Conservation (phyloP, 257 asterid genomes). For the Jacaranda copaia region DNA sequence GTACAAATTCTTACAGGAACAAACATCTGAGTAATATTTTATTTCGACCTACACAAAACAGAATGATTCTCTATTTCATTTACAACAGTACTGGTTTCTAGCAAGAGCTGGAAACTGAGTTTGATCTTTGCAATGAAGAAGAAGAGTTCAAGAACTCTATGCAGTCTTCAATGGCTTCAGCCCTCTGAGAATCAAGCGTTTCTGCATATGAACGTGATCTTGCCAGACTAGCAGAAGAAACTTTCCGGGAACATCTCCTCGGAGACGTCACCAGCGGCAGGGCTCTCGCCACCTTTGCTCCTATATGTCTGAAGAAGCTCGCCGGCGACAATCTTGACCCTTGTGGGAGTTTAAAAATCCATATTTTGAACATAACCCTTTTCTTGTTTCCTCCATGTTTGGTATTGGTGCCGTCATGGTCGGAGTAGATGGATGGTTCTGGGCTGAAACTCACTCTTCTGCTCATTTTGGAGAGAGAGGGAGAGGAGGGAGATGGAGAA, state of each 20-base stretch:
- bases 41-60: constrained; percentile 32
- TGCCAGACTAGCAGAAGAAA: constrained; percentile 65
- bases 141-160: constrained; percentile 88
- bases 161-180: constrained; percentile 92
- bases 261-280: constrained; percentile 44
- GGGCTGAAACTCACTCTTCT: constrained; percentile 66
- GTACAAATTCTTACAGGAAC: not conserved
- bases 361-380: constrained; percentile 33
- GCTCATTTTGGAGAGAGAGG: constrained; percentile 40
- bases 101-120: constrained; percentile 66
- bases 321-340: constrained; percentile 49
- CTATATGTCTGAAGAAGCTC: constrained; percentile 58
- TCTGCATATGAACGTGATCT: constrained; percentile 83
- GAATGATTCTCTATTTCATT: constrained; percentile 16
- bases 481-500: constrained; percentile 16
- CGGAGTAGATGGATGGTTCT: constrained; percentile 34
- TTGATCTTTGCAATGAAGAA: constrained; percentile 65
- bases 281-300: constrained; percentile 62
- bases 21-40: constrained; percentile 8
- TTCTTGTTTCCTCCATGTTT: constrained; percentile 45
- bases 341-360: constrained; percentile 49
- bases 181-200: constrained; percentile 76
- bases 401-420: constrained; percentile 24
- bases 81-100: constrained; percentile 30
- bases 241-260: constrained; percentile 55